Evolutionary conservation across 129 eudicot species (phyloP).

Genomic region (Gnaphalium uliginosum): DNA sequence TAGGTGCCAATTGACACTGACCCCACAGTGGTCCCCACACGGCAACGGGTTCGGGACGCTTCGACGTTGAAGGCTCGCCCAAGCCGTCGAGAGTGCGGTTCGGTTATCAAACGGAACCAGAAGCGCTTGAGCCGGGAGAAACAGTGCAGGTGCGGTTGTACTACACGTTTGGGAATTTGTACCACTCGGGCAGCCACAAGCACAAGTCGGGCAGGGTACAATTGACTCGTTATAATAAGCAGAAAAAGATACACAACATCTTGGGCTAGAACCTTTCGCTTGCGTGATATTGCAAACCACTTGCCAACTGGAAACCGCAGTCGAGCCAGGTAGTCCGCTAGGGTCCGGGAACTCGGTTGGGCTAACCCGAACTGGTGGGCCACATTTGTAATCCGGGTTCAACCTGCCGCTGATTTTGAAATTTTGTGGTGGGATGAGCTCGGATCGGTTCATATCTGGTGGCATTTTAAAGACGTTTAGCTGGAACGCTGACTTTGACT

Average conservation of each 20-base stretch:
- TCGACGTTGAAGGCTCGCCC: conserved; percentile 71
- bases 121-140: conserved; percentile 84
- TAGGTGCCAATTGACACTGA: conserved; percentile 91
- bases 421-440: conserved; percentile 81
- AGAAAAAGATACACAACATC: conserved; percentile 93
- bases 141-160: conserved; percentile 58
- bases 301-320: conserved; percentile 91
- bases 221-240: conserved; percentile 85
- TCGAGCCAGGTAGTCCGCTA: conserved; percentile 42
- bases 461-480: conserved; percentile 85
- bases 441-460: conserved; percentile 76
- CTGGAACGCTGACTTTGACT: conserved; percentile 72
- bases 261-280: conserved; percentile 58
- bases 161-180: conserved; percentile 55
- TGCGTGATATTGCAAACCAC: conserved; percentile 91
- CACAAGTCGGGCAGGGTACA: conserved; percentile 90
- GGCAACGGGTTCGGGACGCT: conserved; percentile 70
- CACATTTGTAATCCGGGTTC: conserved; percentile 89
- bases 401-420: conserved; percentile 72
- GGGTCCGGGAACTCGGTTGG: conserved; percentile 68
- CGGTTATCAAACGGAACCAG: conserved; percentile 87
- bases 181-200: conserved; percentile 79
- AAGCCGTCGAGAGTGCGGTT: conserved; percentile 52
- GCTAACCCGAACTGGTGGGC: conserved; percentile 86
- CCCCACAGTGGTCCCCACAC: conserved; percentile 88